Conservation (phyloP, 768 basidiomycete species). For the Hericium rajendrae region DNA sequence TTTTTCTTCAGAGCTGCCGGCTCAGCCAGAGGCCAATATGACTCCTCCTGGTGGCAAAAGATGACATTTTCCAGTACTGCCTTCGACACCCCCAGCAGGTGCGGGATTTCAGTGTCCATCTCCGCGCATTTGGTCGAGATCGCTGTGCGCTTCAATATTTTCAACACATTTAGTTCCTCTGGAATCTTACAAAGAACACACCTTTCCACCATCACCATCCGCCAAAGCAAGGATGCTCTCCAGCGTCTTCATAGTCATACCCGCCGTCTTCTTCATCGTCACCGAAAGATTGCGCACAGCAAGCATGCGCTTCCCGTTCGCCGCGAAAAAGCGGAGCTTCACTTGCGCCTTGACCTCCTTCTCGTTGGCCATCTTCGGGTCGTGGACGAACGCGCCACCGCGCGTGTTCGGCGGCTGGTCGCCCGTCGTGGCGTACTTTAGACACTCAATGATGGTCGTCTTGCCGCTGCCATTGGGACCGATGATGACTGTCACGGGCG, state of each 20-base stretch:
- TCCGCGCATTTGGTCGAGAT: slow-evolving; percentile 98
- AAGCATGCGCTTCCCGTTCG: slow-evolving; percentile 84
- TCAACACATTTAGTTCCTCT: not conserved
- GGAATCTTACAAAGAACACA: slow-evolving; percentile 24
- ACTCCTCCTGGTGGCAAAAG: slow-evolving; percentile 99
- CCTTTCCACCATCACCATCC: slow-evolving; percentile 74
- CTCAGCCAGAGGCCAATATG: slow-evolving; percentile 94
- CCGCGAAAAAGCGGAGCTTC: slow-evolving; percentile 84
- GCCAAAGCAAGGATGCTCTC: slow-evolving; percentile 81
- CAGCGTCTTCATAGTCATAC: slow-evolving; percentile 93
- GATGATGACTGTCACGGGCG: slow-evolving; percentile 95
- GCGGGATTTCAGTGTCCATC: slow-evolving; percentile 91
- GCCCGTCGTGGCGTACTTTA: slow-evolving; percentile 98
- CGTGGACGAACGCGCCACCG: slow-evolving; percentile 97
- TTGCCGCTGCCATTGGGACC: slow-evolving; percentile 98
- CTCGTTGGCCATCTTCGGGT: slow-evolving; percentile 99
- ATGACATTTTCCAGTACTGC: slow-evolving; percentile 99
- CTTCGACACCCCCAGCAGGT: slow-evolving; percentile 89
- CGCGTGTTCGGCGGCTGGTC: slow-evolving; percentile 96
- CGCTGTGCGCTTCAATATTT: slow-evolving; percentile 50
- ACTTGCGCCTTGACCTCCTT: slow-evolving; percentile 99
- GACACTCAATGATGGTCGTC: slow-evolving; percentile 98
- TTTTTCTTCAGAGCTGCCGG: slow-evolving; percentile 92
- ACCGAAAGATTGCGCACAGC: slow-evolving; percentile 88
- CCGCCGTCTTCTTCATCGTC: slow-evolving; percentile 80